Conservation (phyloP, 148 eudicot species). For the Persicaria maculosa region DNA sequence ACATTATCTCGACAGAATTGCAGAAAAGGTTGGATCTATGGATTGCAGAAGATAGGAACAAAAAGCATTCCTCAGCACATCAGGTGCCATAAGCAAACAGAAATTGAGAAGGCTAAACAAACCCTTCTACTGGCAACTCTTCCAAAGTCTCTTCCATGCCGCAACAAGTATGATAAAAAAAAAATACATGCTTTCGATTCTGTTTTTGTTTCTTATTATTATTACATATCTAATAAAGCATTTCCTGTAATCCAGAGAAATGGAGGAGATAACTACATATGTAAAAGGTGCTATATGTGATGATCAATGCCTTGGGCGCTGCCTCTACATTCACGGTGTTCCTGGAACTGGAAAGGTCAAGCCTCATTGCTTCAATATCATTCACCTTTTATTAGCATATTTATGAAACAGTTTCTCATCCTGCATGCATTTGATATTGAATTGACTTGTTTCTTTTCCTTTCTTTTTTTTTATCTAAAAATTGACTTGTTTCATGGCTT, state of each 20-base stretch:
- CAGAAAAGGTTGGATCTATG: constrained; percentile 66
- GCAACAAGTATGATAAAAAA: constrained; percentile 51
- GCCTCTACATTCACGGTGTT: constrained; percentile 97
- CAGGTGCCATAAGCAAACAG: constrained; percentile 85
- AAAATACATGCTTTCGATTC: not conserved
- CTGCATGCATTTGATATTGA: not conserved
- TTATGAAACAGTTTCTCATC: not conserved
- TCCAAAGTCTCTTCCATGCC: constrained; percentile 92
- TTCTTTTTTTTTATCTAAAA: not conserved
- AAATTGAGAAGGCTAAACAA: constrained; percentile 88
- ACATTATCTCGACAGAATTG: constrained; percentile 49
- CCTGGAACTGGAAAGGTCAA: constrained; percentile 98
- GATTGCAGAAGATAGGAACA: constrained; percentile 79
- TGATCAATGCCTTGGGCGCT: constrained; percentile 93
- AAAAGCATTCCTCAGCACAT: constrained; percentile 84
- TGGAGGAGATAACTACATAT: constrained; percentile 77
- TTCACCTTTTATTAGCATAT: not conserved
- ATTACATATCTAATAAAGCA: not conserved
- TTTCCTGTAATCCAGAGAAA: constrained; percentile 54
- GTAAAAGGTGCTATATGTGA: constrained; percentile 86
- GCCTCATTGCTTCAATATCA: not conserved
- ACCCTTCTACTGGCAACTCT: constrained; percentile 74
- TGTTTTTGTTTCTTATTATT: not conserved
- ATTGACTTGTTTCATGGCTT: not conserved
- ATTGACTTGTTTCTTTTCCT: not conserved